A percentile compares a stretch with the other conserved stretches of the same genome.
phyloP scores from a whole-genome alignment of 1,139 yeast genomes.

The Magnusiomyces suaveolens region DNA sequence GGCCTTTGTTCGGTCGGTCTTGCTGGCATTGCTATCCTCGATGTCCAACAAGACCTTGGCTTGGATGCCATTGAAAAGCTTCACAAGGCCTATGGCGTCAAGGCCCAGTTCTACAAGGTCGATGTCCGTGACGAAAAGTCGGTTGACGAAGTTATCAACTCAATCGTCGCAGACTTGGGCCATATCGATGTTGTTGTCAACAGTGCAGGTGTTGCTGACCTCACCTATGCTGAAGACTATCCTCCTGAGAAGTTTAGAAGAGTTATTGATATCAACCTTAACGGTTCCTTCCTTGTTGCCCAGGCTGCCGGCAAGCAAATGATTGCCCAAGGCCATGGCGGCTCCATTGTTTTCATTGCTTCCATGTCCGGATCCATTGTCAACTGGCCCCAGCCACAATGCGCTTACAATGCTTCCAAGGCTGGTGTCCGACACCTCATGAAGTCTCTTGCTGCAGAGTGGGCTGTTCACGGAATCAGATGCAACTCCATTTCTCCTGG shows the following conservation, averaged over 20 bases:
- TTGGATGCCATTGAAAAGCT: conserved; percentile 46
- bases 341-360: conserved; percentile 52
- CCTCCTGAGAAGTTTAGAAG: conserved; percentile 68
- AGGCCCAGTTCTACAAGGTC: conserved; percentile 53
- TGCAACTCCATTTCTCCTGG: conserved; percentile 52
- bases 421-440: conserved; percentile 49
- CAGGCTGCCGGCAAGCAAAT: conserved; percentile 67
- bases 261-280: conserved; percentile 63
- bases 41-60: conserved; percentile 37
- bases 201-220: conserved; percentile 74
- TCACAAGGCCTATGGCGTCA: conserved; percentile 49
- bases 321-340: conserved; percentile 42
- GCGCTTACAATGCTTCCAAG: conserved; percentile 51
- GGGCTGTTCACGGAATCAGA: conserved; percentile 46
- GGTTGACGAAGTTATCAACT: conserved; percentile 44
- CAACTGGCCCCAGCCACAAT: conserved; percentile 56
- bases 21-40: conserved; percentile 48
- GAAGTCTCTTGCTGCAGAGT: conserved; percentile 48
- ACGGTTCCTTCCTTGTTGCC: conserved; percentile 66
- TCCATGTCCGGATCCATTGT: conserved; percentile 59
- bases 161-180: conserved; percentile 50
- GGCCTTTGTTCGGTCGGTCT: conserved; percentile 64
- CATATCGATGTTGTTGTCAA: conserved; percentile 58
- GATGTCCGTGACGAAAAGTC: conserved; percentile 49
- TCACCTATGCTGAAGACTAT: conserved; percentile 72